Evolutionary conservation across 2,329 filamentous ascomycete genomes (phyloP).

Genomic region (Colletotrichum simmondsii): DNA sequence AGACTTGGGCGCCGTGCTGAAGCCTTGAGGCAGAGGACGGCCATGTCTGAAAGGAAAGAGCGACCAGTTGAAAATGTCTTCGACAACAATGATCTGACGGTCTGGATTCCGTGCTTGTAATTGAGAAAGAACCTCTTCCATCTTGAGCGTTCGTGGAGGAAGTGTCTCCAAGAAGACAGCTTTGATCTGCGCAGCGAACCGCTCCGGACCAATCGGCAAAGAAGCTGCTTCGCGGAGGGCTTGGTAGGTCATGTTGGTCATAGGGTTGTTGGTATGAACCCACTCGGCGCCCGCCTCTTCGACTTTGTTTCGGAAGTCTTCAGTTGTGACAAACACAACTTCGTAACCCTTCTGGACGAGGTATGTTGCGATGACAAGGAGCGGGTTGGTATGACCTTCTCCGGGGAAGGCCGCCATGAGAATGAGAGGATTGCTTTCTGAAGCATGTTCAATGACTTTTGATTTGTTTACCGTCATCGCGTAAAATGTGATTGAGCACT

Average conservation of each 20-base stretch:
- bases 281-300: conserved; percentile 48
- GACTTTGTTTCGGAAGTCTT: conserved; percentile 42
- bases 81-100: conserved; percentile 46
- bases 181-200: conserved; percentile 20
- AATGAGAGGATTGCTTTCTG: conserved; percentile 34
- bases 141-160: background rate
- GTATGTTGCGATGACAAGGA: conserved; percentile 42
- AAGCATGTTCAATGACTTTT: no score
- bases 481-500: background rate
- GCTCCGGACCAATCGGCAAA: conserved; percentile 30
- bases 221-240: background rate
- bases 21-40: conserved; percentile 39
- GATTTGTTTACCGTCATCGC: background rate
- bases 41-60: conserved; percentile 42
- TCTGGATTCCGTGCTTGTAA: conserved; percentile 39
- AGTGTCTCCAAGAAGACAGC: conserved; percentile 31
- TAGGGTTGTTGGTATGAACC: conserved; percentile 31
- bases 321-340: conserved; percentile 48
- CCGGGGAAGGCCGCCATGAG: conserved; percentile 36
- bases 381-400: conserved; percentile 37
- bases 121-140: conserved; percentile 35
- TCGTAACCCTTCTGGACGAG: conserved; percentile 49
- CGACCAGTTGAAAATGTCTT: conserved; percentile 44
- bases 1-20: conserved; percentile 36
- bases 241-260: background rate